phyloP scores from a whole-genome alignment of 106 monocot genomes.

The Narthecium ossifragum region DNA sequence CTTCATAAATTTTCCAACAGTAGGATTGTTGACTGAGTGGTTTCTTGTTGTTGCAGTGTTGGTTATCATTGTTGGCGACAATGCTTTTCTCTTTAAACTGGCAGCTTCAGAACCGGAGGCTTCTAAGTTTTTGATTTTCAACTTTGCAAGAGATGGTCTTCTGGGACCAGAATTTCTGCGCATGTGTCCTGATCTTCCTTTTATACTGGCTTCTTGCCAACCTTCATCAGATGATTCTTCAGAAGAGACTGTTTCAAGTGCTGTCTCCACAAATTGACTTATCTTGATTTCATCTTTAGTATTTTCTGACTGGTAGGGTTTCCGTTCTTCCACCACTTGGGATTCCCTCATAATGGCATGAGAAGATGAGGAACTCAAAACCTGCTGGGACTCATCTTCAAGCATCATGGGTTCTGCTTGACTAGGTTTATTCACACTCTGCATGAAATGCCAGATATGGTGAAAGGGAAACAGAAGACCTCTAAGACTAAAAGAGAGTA shows the following conservation, averaged over 20 bases:
- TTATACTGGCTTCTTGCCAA: conserved; percentile 86
- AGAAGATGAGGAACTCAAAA: neutral
- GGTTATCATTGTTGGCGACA: conserved; percentile 18
- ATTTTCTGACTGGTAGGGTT: conserved; percentile 12
- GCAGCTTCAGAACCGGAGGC: conserved; percentile 18
- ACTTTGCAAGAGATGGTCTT: conserved; percentile 36
- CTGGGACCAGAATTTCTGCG: conserved; percentile 25
- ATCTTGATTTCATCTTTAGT: conserved; percentile 16
- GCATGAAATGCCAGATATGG: conserved; percentile 19
- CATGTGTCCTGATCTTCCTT: conserved; percentile 36
- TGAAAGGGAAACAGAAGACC: too few relatives aligned
- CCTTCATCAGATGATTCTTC: conserved; percentile 79
- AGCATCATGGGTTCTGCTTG: conserved; percentile 25
- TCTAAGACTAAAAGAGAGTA: too few relatives aligned
- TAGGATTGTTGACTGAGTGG: conserved; percentile 11
- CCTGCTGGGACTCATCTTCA: conserved; percentile 19
- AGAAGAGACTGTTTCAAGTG: conserved; percentile 11
- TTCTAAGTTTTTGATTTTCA: conserved; percentile 25
- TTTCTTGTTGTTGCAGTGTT: conserved; percentile 10
- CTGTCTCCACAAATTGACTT: conserved; percentile 1
- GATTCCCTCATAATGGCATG: conserved; percentile 10
- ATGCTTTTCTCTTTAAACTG: conserved; percentile 27
- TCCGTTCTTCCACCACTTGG: conserved; percentile 1
- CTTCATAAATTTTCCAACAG: conserved; percentile 10
- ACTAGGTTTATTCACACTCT: conserved; percentile 30